Evolutionary conservation across 2,329 filamentous ascomycete species (phyloP), one percentile per base, ranked within the genome.

Genomic region (Alternaria metachromatica): DNA sequence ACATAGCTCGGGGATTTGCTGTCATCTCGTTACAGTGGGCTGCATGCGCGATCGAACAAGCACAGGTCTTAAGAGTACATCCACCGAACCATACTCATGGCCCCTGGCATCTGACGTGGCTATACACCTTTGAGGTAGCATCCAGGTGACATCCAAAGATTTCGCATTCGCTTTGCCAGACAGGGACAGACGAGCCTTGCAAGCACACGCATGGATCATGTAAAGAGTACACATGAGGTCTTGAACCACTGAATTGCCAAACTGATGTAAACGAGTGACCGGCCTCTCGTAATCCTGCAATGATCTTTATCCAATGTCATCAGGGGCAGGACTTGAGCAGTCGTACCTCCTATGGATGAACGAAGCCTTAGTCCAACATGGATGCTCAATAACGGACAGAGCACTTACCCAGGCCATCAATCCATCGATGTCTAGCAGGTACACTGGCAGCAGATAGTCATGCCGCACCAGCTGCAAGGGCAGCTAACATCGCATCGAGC

Each of bases 381-480:
- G 25, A 23, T 6, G 2, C 20, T 12, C 49, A 37, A 15, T 21
- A 9, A 37, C 12, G 7, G 20, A 5, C 25, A 15, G 45, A 12
- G 23, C 13, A 54, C 48, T 13, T 25, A 28, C 18, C 41, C 23
- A 37, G 18, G 13, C 26, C 43, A 6, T 45, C 2, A 18, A 41
- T 41, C n/a, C 37, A 41, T 23, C 28, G 11, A 33, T 2, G 25
- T 25, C 41, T 62, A 58, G 46, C 60, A 58, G 10, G 58, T 13
- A 41, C 60, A 62, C 60, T 62, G 5, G 55, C 60, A 62, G 55
- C 60, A 62, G n/a, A 62, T 33, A 3, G 55, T 62, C 60, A 58
- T 62, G 26, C 60, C 60, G 25, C 54, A 62, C 54, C 54, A 60
- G 44, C 20, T 51, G 43, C 61, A 63, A 49, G 61, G 61, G 45